Evolutionary conservation across 2,329 filamentous ascomycete genomes (phyloP).

Genomic region (Aspergillus sp.): DNA sequence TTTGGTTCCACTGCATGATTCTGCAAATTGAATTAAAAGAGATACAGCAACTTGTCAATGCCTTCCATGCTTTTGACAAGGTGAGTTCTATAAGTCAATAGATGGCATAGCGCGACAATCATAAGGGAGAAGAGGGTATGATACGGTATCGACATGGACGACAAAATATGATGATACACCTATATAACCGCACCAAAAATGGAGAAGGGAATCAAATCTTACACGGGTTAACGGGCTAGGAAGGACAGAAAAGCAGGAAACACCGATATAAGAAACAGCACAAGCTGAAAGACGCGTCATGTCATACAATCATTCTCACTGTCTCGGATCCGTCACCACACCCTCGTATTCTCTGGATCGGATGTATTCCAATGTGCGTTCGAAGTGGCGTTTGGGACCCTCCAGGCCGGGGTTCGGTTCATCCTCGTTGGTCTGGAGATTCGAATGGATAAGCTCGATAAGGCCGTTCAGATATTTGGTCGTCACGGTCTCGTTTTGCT

Average conservation of each 20-base stretch:
- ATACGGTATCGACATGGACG: conserved; percentile 15
- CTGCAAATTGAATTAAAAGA: not conserved
- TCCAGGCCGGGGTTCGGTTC: conserved; percentile 70
- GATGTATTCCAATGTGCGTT: conserved; percentile 93
- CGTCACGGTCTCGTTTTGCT: conserved; percentile 97
- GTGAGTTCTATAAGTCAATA: conserved; percentile 6
- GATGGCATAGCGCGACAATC: not conserved
- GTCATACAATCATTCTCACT: conserved; percentile 22
- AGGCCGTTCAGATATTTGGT: conserved; percentile 97
- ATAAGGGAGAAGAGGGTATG: conserved; percentile 18
- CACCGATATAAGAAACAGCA: conserved; percentile 11
- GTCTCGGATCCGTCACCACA: conserved; percentile 67
- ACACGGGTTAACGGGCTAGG: conserved; percentile 1
- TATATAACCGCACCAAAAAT: conserved; percentile 22
- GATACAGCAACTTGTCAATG: not conserved
- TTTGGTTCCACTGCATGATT: not conserved
- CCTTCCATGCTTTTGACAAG: no score
- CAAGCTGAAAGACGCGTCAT: conserved; percentile 2
- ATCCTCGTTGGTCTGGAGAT: conserved; percentile 76
- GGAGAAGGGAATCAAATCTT: conserved; percentile 5
- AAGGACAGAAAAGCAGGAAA: conserved; percentile 5
- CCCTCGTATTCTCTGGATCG: conserved; percentile 88
- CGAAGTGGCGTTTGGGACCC: conserved; percentile 87
- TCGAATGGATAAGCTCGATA: conserved; percentile 97
- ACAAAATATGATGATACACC: conserved; percentile 23